Evolutionary conservation across 306 rosid genomes (phyloP), one percentile per base, ranked within the genome.

Genomic region (Sophora flavescens): DNA sequence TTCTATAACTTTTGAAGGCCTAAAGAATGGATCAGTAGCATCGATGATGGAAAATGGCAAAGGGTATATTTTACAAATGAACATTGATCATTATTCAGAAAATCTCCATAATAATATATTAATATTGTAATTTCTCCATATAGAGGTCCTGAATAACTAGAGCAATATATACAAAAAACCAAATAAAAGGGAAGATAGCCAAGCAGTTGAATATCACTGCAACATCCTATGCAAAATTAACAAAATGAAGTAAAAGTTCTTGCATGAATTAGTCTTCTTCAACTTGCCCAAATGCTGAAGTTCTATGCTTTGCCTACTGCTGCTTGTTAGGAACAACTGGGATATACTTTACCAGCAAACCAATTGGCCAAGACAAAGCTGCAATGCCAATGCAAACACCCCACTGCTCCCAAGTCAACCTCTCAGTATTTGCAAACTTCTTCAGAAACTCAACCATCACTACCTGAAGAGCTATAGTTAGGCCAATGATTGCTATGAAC

Each of bases 351-450:
- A 39, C 44, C 9, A 47, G n/a, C 15, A 28, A 6, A 11, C 38
- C 64, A 60, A 60, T 30, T 14, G 66, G 44, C 66, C 66, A 60
- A 32, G 42, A 13, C 44, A 60, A 2, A 60, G 42, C 42, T 60
- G 44, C 66, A n/a, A 63, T 12, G 0, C 30, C 50, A 9, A 38
- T 63, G 15, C 70, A 63, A 17, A 8, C 50, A 16, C 11, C 30
- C 70, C 70, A 63, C 18, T 38, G 70, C 28, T 0, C 4, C 70
- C 50, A 38, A 38, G 17, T 16, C 17, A 63, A 14, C 14, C 70
- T 63, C 32, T n/a, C 51, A 7, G 70, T 63, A 35, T 36, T 7
- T 6, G 70, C 51, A 9, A 63, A 63, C 51, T 30, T 63, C 30
- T 41, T 16, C 8, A 63, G 30, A 39, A 63, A 39, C 51, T 63